These are phyloP conservation scores for Candida ovalis DNA, from an alignment of 805 yeast species.

Conservation along the genomic window DNA sequence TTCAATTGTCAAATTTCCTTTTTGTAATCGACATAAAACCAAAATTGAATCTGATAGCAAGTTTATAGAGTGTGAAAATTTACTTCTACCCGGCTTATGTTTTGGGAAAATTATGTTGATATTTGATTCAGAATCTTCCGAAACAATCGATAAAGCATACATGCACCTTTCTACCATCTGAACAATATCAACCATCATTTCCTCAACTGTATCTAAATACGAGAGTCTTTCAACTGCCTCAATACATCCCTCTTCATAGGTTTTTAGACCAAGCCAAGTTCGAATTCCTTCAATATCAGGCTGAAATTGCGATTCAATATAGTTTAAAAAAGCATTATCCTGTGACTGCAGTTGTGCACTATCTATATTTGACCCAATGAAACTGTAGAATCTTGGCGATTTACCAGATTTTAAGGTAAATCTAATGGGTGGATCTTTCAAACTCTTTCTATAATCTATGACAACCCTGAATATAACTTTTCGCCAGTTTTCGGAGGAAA, in stretches of 20 bases:
- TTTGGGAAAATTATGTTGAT: constrained; percentile 9
- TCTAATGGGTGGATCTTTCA: background rate
- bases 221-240: constrained; percentile 23
- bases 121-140: constrained; percentile 11
- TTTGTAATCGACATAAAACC: constrained; percentile 13
- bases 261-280: constrained; percentile 19
- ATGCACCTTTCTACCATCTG: constrained; percentile 24
- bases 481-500: constrained; percentile 24
- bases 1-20: constrained; percentile 5
- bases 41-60: constrained; percentile 19
- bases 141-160: constrained; percentile 19
- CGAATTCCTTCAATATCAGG: constrained; percentile 24
- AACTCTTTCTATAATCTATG: constrained; percentile 11
- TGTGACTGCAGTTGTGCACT: background rate
- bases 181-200: constrained; percentile 22
- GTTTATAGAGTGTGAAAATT: constrained; percentile 9
- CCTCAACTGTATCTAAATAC: constrained; percentile 13
- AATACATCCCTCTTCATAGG: constrained; percentile 23
- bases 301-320: constrained; percentile 10
- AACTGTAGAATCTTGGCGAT: constrained; percentile 3
- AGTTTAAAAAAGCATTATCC: background rate
- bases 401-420: constrained; percentile 14
- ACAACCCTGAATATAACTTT: constrained; percentile 15
- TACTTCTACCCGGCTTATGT: constrained; percentile 6
- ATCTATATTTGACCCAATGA: background rate